Evolutionary conservation across 2,329 filamentous ascomycete species (phyloP).

Genomic region (Aspergillus spinulosporus): DNA sequence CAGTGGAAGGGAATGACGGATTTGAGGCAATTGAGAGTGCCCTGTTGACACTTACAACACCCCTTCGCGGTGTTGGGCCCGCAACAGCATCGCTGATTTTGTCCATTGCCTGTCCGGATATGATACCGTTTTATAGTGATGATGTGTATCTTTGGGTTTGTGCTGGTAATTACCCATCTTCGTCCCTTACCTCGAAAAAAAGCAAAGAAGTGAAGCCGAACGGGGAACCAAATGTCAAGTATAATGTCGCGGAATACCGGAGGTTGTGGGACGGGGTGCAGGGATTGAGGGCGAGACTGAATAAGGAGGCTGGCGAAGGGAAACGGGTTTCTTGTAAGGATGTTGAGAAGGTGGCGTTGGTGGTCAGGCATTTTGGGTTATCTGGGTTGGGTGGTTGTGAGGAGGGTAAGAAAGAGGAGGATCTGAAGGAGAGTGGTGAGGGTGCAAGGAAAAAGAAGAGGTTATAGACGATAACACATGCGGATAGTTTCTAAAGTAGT

Average conservation of each 20-base stretch:
- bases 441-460: conserved; percentile 6
- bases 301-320: neutral
- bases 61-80: conserved; percentile 43
- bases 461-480: neutral
- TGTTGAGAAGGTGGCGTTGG: conserved; percentile 42
- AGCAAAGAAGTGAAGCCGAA: conserved; percentile 21
- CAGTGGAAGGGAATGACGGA: neutral
- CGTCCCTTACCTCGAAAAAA: neutral
- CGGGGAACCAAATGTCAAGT: conserved; percentile 41
- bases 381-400: conserved; percentile 16
- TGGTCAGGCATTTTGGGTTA: conserved; percentile 36
- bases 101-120: conserved; percentile 29
- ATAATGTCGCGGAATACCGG: conserved; percentile 42
- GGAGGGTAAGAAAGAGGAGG: neutral
- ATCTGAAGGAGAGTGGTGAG: neutral
- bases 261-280: conserved; percentile 32
- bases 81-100: conserved; percentile 47
- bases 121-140: conserved; percentile 47
- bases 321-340: conserved; percentile 33
- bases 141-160: conserved; percentile 45
- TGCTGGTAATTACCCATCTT: conserved; percentile 14
- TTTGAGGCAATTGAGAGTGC: conserved; percentile 29
- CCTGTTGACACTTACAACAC: conserved; percentile 35
- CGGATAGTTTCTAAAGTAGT: too few relatives aligned
- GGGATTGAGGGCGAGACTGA: conserved; percentile 26